Percentiles rank a stretch among this genome's conserved stretches.
Evolutionary conservation across 2,329 filamentous ascomycete genomes (phyloP).

Genomic region (Venturia aucupariae): DNA sequence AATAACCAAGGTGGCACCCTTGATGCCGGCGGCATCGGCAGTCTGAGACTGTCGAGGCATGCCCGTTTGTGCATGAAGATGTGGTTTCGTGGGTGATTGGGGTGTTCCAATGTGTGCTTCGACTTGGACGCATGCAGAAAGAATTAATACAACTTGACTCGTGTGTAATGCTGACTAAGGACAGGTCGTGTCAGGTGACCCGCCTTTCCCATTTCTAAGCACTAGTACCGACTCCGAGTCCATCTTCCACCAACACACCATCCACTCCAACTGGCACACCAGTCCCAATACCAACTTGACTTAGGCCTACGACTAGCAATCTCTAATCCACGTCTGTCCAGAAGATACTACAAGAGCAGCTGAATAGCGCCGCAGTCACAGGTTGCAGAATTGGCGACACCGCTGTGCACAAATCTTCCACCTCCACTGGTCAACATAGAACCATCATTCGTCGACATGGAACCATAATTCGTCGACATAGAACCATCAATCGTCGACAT

Average conservation of each 20-base stretch:
- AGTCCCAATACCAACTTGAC: no score
- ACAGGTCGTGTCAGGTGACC: no score
- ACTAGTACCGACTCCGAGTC: no score
- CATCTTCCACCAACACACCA: no score
- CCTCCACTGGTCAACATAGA: no score
- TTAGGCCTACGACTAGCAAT: neutral
- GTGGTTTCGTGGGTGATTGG: neutral
- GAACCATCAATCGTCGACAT: no score
- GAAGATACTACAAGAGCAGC: neutral
- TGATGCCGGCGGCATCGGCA: slow-evolving; percentile 4
- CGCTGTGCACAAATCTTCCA: no score
- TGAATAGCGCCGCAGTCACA: neutral
- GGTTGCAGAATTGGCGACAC: neutral
- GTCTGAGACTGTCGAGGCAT: slow-evolving; percentile 9
- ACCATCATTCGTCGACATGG: no score
- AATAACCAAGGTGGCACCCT: slow-evolving; percentile 60
- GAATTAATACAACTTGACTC: neutral
- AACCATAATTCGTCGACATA: no score
- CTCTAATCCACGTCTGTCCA: neutral
- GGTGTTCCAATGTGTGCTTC: neutral
- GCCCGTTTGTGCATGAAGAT: neutral
- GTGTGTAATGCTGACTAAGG: neutral
- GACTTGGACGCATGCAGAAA: neutral
- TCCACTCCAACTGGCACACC: no score
- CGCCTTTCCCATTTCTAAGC: no score